A percentile compares a stretch with the other conserved stretches of the same genome.
Conservation (phyloP, 495 filamentous ascomycete genomes). For the Parmelia sp. region DNA sequence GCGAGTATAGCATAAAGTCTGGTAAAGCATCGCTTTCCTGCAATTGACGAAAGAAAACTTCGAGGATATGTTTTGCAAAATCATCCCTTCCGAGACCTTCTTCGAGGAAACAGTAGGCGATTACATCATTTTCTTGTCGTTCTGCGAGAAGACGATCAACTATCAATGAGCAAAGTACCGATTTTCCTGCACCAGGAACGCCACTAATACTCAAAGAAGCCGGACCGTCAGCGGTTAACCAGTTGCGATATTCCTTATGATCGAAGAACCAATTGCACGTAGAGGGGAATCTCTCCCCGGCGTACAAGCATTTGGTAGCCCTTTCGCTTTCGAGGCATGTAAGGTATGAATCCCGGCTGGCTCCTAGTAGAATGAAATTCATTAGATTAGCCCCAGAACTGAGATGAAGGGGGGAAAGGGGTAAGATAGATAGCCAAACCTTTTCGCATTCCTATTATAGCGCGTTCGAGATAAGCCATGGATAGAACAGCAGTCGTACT, state of each 20-base stretch:
- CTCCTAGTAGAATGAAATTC: neutral
- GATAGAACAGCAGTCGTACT: neutral
- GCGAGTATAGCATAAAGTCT: neutral
- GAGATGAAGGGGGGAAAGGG: neutral
- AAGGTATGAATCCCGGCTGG: neutral
- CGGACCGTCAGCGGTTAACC: neutral
- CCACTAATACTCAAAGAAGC: conserved; percentile 1
- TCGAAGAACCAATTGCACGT: conserved; percentile 1
- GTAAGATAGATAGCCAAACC: neutral
- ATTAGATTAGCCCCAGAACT: neutral
- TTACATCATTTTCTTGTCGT: neutral
- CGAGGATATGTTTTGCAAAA: conserved; percentile 2
- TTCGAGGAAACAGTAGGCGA: conserved; percentile 6
- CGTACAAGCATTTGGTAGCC: neutral
- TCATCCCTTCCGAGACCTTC: neutral
- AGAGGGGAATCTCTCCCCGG: neutral
- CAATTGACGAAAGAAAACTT: neutral
- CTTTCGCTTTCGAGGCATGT: neutral
- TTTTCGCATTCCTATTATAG: neutral
- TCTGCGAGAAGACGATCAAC: neutral
- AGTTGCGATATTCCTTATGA: neutral
- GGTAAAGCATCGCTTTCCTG: neutral
- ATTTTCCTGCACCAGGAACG: neutral
- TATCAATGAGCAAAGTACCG: conserved; percentile 1
- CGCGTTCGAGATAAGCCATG: neutral